These are phyloP conservation scores for Pichia paraexigua DNA, from an alignment of 805 yeast genomes.

Conservation along the genomic window DNA sequence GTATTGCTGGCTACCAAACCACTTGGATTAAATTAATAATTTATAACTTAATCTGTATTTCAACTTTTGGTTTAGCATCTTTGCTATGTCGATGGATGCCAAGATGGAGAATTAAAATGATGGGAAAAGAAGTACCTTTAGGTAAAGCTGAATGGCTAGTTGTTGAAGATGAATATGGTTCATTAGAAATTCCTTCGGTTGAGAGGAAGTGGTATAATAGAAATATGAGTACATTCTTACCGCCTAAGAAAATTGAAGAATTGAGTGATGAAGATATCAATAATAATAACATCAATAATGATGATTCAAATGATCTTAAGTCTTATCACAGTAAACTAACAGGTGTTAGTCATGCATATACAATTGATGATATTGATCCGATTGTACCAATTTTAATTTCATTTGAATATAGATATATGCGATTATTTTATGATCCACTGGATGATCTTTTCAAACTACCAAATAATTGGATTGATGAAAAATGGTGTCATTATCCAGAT, in stretches of 20 bases:
- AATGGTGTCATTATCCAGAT: slow-evolving; percentile 58
- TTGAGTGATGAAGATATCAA: slow-evolving; percentile 8
- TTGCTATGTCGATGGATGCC: slow-evolving; percentile 84
- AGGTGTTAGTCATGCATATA: slow-evolving; percentile 13
- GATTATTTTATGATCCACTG: slow-evolving; percentile 74
- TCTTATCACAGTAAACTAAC: neutral
- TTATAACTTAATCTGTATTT: slow-evolving; percentile 47
- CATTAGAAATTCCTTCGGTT: slow-evolving; percentile 54
- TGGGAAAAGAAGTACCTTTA: slow-evolving; percentile 59
- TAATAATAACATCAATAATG: neutral
- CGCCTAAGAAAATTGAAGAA: slow-evolving; percentile 16
- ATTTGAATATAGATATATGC: slow-evolving; percentile 77
- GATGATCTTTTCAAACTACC: slow-evolving; percentile 82
- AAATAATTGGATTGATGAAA: slow-evolving; percentile 75
- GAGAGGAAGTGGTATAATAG: slow-evolving; percentile 57
- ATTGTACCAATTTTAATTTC: slow-evolving; percentile 60
- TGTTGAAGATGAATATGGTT: slow-evolving; percentile 90
- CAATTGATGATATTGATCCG: slow-evolving; percentile 43
- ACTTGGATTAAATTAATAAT: slow-evolving; percentile 36
- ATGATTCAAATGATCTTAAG: neutral
- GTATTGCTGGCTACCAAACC: slow-evolving; percentile 81
- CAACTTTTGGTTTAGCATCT: slow-evolving; percentile 66
- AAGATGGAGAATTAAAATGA: slow-evolving; percentile 53
- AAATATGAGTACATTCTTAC: slow-evolving; percentile 60
- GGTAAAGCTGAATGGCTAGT: slow-evolving; percentile 90